phyloP scores from a whole-genome alignment of 768 basidiomycete species.

The Leccinum longicurvipes region DNA sequence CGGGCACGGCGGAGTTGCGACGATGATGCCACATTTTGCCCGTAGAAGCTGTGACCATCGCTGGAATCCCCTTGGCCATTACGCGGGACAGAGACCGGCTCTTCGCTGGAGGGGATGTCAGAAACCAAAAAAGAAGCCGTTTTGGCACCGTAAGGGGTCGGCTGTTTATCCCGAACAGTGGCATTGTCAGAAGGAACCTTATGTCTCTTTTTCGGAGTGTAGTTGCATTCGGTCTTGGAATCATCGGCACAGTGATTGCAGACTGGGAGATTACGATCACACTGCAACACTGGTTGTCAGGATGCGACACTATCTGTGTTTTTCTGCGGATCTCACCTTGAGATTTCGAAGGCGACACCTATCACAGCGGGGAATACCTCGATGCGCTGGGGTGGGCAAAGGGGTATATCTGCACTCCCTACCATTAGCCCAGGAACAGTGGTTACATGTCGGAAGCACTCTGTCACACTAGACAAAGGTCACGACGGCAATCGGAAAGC shows the following conservation, averaged over 20 bases:
- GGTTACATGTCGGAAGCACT: conserved; percentile 66
- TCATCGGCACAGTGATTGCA: conserved; percentile 63
- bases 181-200: conserved; percentile 48
- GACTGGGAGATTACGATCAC: conserved; percentile 67
- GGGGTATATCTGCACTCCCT: conserved; percentile 71
- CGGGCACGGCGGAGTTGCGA: conserved; percentile 22
- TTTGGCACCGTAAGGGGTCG: conserved; percentile 42
- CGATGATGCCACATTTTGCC: conserved; percentile 43
- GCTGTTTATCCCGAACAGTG: conserved; percentile 34
- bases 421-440: conserved; percentile 63
- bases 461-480: conserved; percentile 56
- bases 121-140: conserved; percentile 48
- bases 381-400: conserved; percentile 69
- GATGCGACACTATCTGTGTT: background rate
- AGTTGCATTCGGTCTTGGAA: conserved; percentile 58
- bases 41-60: conserved; percentile 43
- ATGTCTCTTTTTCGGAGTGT: conserved; percentile 68
- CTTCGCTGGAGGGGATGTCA: conserved; percentile 36
- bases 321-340: conserved; percentile 43
- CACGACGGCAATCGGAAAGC: conserved; percentile 7
- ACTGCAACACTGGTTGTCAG: conserved; percentile 37
- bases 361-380: conserved; percentile 73
- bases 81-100: conserved; percentile 12
- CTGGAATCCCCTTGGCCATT: conserved; percentile 24
- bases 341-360: conserved; percentile 64